Evolutionary conservation across 176 grass and related monocot species (phyloP).

Genomic region (Pharus latifolius): DNA sequence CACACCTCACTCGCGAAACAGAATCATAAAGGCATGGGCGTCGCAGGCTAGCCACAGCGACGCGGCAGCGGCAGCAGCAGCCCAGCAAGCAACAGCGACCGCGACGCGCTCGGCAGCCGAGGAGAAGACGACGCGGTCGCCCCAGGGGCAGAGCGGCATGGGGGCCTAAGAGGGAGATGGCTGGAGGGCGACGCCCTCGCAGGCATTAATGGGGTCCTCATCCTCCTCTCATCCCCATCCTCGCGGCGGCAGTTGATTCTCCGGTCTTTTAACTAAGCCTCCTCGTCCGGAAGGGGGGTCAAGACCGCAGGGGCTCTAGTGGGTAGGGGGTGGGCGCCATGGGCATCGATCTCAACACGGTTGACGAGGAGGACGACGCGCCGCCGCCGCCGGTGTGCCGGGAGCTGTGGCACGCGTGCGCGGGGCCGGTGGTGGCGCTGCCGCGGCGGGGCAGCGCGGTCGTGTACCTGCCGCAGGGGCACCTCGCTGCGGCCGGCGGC

Average conservation of each 20-base stretch:
- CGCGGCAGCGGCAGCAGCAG: neutral
- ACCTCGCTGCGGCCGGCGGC: slow-evolving; percentile 54
- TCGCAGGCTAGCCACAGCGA: slow-evolving; percentile 31
- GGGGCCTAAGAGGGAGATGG: slow-evolving; percentile 34
- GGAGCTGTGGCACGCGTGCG: slow-evolving; percentile 97
- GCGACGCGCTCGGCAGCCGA: slow-evolving; percentile 30
- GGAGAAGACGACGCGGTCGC: neutral
- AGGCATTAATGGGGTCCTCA: slow-evolving; percentile 41
- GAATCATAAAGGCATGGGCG: slow-evolving; percentile 46
- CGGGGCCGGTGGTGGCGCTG: slow-evolving; percentile 66
- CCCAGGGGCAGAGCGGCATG: slow-evolving; percentile 23
- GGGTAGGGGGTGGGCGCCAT: slow-evolving; percentile 2
- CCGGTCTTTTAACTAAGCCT: no score
- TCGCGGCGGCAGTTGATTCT: no score
- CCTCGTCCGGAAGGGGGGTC: no score
- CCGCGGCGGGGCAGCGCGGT: slow-evolving; percentile 71
- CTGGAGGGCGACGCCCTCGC: slow-evolving; percentile 41
- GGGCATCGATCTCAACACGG: slow-evolving; percentile 89
- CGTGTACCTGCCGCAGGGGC: slow-evolving; percentile 96
- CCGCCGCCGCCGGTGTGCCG: slow-evolving; percentile 45
- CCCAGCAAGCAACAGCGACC: slow-evolving; percentile 27
- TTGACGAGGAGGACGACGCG: slow-evolving; percentile 47
- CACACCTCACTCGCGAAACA: no score
- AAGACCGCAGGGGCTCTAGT: no score
- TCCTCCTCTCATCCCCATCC: no score